Conservation (phyloP, 1,284 basidiomycete genomes). For the Leccinum pachyderme region DNA sequence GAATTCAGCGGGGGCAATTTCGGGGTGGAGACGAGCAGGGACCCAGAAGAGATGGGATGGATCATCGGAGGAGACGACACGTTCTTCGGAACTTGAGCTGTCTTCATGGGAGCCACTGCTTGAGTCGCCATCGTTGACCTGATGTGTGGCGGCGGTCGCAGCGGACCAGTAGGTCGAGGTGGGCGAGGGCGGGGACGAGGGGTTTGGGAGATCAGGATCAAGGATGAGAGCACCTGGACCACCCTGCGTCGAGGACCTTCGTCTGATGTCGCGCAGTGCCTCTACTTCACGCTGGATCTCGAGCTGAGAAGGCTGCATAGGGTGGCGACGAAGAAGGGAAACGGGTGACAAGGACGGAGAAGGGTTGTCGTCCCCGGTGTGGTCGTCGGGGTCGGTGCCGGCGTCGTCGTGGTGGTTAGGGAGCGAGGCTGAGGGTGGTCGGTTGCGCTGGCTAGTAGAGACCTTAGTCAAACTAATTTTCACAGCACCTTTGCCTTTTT, state of each 20-base stretch:
- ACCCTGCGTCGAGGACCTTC: conserved; percentile 71
- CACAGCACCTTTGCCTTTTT: conserved; percentile 7
- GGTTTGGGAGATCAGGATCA: conserved; percentile 83
- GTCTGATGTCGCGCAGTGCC: conserved; percentile 76
- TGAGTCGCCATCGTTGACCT: conserved; percentile 41
- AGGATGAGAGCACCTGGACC: conserved; percentile 78
- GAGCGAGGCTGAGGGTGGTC: neutral
- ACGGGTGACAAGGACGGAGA: conserved; percentile 11
- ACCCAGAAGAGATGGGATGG: conserved; percentile 95
- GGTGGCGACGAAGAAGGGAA: conserved; percentile 3
- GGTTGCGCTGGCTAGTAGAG: conserved; percentile 4
- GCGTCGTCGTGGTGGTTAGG: neutral
- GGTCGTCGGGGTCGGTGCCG: conserved; percentile 7
- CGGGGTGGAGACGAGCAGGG: conserved; percentile 92
- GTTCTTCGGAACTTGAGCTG: conserved; percentile 37
- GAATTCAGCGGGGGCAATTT: conserved; percentile 96
- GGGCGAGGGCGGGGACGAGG: conserved; percentile 53
- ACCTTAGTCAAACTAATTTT: conserved; percentile 11
- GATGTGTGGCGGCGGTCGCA: conserved; percentile 27
- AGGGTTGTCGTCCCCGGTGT: conserved; percentile 3
- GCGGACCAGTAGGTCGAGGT: conserved; percentile 52
- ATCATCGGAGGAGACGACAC: conserved; percentile 50
- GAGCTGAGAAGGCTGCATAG: conserved; percentile 74
- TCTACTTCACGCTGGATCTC: conserved; percentile 88
- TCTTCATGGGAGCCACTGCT: conserved; percentile 49